These are phyloP conservation scores for Curvularia verruculosa DNA, from an alignment of 2,329 filamentous ascomycete genomes.

Conservation along the genomic window DNA sequence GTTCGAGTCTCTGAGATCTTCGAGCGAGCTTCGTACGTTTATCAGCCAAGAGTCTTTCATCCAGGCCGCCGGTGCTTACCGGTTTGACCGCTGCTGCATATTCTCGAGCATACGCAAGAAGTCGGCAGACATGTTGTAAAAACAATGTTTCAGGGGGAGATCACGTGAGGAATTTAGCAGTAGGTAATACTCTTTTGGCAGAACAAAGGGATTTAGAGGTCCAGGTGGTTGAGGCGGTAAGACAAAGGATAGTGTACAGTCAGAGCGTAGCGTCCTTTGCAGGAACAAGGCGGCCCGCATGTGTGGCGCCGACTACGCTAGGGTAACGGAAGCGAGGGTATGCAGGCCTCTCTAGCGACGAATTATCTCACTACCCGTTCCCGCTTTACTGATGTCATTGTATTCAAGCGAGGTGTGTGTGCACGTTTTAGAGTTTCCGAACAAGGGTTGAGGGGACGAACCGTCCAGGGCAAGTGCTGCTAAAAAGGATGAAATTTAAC, in stretches of 20 bases:
- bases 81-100: constrained; percentile 17
- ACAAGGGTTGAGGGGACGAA: neutral
- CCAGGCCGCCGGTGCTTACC: neutral
- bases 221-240: neutral
- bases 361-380: neutral
- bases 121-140: constrained; percentile 16
- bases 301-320: neutral
- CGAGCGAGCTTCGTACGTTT: constrained; percentile 6
- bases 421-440: neutral
- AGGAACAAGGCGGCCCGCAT: constrained; percentile 2
- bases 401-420: neutral
- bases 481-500: neutral
- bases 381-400: neutral
- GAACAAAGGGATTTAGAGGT: neutral
- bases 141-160: neutral
- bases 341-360: neutral
- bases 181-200: neutral
- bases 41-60: neutral
- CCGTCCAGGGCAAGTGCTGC: neutral
- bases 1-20: constrained; percentile 15
- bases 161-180: neutral
- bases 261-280: neutral
- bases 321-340: neutral
- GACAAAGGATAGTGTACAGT: constrained; percentile 1
- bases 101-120: constrained; percentile 24